Evolutionary conservation across 176 grass and related monocot genomes (phyloP), one percentile per base, ranked within the genome.

Genomic region (Rhynchospora breviuscula): DNA sequence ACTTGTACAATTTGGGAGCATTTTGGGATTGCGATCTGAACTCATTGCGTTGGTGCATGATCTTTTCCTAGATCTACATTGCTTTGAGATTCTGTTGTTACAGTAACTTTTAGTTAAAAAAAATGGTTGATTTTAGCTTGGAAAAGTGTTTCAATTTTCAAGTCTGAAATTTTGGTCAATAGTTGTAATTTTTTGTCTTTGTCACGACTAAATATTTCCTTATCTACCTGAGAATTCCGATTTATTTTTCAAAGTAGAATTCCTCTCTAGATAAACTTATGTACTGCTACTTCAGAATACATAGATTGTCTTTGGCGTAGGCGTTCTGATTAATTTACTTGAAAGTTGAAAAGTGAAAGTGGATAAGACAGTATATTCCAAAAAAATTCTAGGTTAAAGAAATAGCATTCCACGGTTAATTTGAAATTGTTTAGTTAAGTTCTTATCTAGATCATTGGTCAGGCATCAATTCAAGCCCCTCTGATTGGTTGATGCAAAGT

Each of bases 311-410:
- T 54, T 77, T 77, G 72, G 52, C n/a, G 51, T 77, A 56, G 62
- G 21, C 10, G 12, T 46, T 67, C 61, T 65, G 63, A 82, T 82
- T n/a, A 64, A 82, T 67, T 29, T 82, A 82, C 79, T 82, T 67
- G 79, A 81, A 53, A 64, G 6, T 64, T 65, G 21, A 46, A 81
- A 25, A 53, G 44, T 67, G 45, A 62, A 21, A 56, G 23, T 78
- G 51, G 73, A 78, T 78, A 78, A 78, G 62, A 22, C 62, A 48
- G 80, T 44, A 82, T 82, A 82, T 82, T 17, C 80, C 80, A 63
- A 68, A 21, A 67, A 65, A 18, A 54, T 82, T 82, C 80, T 46
- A 18, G 60, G 67, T 82, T 82, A 66, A 82, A 82, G 43, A 67
- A 67, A 49, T 1, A 82, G 10, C 48, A 22, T 67, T 67, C 21